These are phyloP conservation scores for Trichothecium roseum DNA, from an alignment of 2,329 filamentous ascomycete genomes.

Conservation along the genomic window DNA sequence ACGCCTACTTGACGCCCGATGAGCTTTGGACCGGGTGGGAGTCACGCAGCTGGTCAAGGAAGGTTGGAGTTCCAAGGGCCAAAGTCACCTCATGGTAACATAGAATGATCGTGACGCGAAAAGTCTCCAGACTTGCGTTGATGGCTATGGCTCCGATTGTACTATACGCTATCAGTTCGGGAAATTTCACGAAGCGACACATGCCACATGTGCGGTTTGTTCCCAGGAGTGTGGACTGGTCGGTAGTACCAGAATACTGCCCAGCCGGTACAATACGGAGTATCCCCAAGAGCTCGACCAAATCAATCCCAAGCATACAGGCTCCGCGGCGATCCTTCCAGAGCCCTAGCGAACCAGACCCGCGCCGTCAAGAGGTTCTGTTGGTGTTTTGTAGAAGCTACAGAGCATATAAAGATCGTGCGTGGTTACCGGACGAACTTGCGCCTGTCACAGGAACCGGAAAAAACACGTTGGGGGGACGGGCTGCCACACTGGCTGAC, in stretches of 20 bases:
- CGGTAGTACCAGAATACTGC: slow-evolving; percentile 2
- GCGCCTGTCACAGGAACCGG: slow-evolving; percentile 32
- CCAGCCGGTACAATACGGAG: slow-evolving; percentile 3
- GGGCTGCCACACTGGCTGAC: slow-evolving; percentile 51
- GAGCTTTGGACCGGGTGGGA: too few species aligned
- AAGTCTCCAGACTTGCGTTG: too few species aligned
- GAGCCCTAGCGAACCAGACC: slow-evolving; percentile 1
- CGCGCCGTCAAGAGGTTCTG: slow-evolving; percentile 4
- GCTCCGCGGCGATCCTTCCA: slow-evolving; percentile 4
- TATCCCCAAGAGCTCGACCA: not conserved
- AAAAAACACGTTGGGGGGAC: slow-evolving; percentile 40
- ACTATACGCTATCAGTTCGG: too few species aligned
- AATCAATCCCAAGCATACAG: slow-evolving; percentile 14
- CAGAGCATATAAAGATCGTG: slow-evolving; percentile 39
- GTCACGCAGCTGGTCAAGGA: too few species aligned
- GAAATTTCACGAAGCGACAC: too few species aligned
- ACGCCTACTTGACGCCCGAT: too few species aligned
- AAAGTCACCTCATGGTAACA: too few species aligned
- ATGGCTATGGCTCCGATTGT: too few species aligned
- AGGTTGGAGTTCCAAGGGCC: too few species aligned
- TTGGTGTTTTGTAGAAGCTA: slow-evolving; percentile 17
- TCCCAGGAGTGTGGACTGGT: slow-evolving; percentile 20
- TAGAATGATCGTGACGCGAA: too few species aligned
- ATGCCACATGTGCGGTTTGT: slow-evolving; percentile 12
- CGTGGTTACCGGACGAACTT: slow-evolving; percentile 45